Base-by-base conservation (phyloP, 495 filamentous ascomycete genomes). In the Penicillium diatomitis region DNA sequence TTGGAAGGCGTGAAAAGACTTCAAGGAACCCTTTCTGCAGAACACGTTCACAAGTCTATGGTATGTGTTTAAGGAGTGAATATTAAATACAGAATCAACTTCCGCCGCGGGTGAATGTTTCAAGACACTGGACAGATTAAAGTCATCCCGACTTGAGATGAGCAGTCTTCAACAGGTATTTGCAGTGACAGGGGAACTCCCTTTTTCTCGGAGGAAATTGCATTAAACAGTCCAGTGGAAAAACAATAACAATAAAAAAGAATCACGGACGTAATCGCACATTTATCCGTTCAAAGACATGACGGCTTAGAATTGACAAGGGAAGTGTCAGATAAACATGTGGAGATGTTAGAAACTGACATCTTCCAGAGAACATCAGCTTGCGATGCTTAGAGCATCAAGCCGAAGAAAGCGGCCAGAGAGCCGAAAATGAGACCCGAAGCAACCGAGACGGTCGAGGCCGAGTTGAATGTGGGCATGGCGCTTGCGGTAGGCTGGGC, bases 381-480 rank as follows among this genome's bases (percentile, higher is more conserved):
- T 20, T 44, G 10, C 30, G 30, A 32, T 5, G 5, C 53, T 46
- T 60, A 62, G 33, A 62, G 36, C 40, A 57, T 36, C 29, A 60
- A 36, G 41, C 41, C 43, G 12, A 60, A 46, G 49, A 62, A 50
- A 8, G 49, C 54, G 12, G 53, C 56, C 10, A 57, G 3, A 9
- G 54, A 54, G 30, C 35, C 56, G 37, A 60, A 32, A n/a, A 59
- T 7, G 11, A 60, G 50, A 33, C 56, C 52, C 8, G 49, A 49
- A 6, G 59, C 46, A 10, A 55, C 31, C 5, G 56, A 49, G 39
- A 57, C 9, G 7, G 40, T 51, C 12, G 53, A 51, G 2, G 59
- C 59, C 12, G 52, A 49, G 45, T 56, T 62, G 47, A 50, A 62
- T n/a, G 42, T 32, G 3, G 58, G 58, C 3, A 54, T 48, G 7